These are phyloP conservation scores for Fusarium irregulare DNA, from an alignment of 2,329 filamentous ascomycete species.

Conservation along the genomic window DNA sequence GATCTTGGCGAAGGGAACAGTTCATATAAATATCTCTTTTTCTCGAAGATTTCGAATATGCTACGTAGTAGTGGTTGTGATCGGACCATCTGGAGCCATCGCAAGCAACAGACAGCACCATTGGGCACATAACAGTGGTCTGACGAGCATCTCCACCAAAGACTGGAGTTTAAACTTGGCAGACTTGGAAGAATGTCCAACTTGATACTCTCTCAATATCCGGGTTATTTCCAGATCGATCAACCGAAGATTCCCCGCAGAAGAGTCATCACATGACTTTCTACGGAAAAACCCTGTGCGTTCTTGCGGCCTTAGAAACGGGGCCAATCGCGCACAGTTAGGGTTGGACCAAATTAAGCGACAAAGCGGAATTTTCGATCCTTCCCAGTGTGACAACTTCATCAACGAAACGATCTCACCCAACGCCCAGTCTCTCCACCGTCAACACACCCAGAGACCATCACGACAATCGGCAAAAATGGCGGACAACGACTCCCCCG, in stretches of 20 bases:
- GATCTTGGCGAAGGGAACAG: not conserved
- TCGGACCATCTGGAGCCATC: constrained; percentile 26
- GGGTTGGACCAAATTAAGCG: constrained; percentile 61
- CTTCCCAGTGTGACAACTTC: constrained; percentile 48
- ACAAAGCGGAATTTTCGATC: constrained; percentile 54
- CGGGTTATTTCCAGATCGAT: not conserved
- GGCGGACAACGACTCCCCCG: constrained; percentile 83
- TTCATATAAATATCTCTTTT: not conserved
- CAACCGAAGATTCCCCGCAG: constrained; percentile 33
- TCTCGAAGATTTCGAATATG: constrained; percentile 3
- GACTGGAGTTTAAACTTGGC: constrained; percentile 35
- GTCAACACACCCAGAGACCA: constrained; percentile 51
- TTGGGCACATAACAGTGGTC: constrained; percentile 24
- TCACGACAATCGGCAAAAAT: constrained; percentile 73
- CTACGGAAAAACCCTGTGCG: constrained; percentile 18
- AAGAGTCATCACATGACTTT: constrained; percentile 34
- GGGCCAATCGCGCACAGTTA: constrained; percentile 49
- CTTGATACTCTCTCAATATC: not conserved
- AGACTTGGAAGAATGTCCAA: constrained; percentile 18
- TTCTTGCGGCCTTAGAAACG: constrained; percentile 20
- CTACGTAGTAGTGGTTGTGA: constrained; percentile 6
- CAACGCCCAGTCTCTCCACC: constrained; percentile 49
- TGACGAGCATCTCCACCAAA: constrained; percentile 38
- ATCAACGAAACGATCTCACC: constrained; percentile 49
- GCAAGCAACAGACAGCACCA: constrained; percentile 11